phyloP scores from a whole-genome alignment of 2,329 filamentous ascomycete genomes.

The Aspergillus luchuensis region DNA sequence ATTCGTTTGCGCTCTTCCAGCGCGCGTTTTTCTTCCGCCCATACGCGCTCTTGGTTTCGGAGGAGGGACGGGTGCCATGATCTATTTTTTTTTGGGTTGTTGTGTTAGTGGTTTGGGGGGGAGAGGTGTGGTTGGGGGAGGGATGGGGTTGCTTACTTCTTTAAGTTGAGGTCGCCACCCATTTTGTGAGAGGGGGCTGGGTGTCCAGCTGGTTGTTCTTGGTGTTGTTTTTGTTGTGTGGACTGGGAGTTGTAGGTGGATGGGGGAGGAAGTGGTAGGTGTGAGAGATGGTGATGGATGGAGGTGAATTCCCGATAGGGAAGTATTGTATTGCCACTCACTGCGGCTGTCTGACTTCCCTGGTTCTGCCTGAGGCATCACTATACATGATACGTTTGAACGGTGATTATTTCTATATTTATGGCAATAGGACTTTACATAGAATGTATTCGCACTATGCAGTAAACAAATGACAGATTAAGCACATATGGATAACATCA shows the following conservation, averaged over 20 bases:
- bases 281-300: neutral
- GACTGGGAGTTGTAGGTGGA: neutral
- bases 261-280: neutral
- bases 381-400: neutral
- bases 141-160: constrained; percentile 59
- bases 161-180: constrained; percentile 94
- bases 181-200: constrained; percentile 55
- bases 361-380: constrained; percentile 11
- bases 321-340: constrained; percentile 5
- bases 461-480: neutral
- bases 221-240: neutral
- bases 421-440: too few species aligned
- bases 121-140: too few species aligned
- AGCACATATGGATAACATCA: constrained; percentile 11
- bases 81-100: constrained; percentile 42
- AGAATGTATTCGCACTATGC: neutral
- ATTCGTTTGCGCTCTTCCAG: constrained; percentile 93
- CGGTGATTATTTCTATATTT: too few species aligned
- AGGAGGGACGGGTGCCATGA: constrained; percentile 90
- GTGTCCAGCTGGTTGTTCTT: neutral
- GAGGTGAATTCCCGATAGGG: constrained; percentile 10
- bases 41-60: constrained; percentile 88
- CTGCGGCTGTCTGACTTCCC: constrained; percentile 9
- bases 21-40: constrained; percentile 87
- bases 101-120: neutral